phyloP scores from a whole-genome alignment of 345 rosid species.

The Abelmoschus esculentus region DNA sequence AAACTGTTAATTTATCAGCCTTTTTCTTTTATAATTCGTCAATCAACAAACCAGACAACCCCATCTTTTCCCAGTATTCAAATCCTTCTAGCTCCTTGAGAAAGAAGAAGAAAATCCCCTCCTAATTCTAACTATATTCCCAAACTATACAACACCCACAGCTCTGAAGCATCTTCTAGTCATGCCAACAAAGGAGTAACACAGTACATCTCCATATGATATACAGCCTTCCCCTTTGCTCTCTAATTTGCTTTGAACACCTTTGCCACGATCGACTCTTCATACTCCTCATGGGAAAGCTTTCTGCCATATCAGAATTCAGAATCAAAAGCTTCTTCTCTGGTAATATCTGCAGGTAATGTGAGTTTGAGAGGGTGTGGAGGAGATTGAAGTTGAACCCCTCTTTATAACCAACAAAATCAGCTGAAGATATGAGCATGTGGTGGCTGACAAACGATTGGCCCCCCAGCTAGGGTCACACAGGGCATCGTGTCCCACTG shows the following conservation, averaged over 20 bases:
- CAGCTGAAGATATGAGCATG: slow-evolving; percentile 21
- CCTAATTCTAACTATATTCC: not conserved
- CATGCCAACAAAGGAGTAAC: slow-evolving; percentile 66
- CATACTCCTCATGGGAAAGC: slow-evolving; percentile 23
- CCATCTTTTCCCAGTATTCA: not conserved
- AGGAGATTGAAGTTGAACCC: not conserved
- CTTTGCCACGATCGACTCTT: slow-evolving; percentile 49
- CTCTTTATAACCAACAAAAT: slow-evolving; percentile 6
- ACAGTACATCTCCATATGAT: slow-evolving; percentile 80
- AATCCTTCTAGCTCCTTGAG: not conserved
- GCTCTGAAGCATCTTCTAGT: slow-evolving; percentile 6
- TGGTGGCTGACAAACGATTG: slow-evolving; percentile 24
- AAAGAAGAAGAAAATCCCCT: not conserved
- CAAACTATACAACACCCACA: not conserved
- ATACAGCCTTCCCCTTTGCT: slow-evolving; percentile 61
- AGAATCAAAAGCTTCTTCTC: not conserved
- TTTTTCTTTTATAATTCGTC: slow-evolving; percentile 3
- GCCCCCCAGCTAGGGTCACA: not conserved
- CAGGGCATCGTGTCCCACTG: not conserved
- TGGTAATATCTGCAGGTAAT: not conserved
- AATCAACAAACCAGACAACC: not conserved
- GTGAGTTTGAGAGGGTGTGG: slow-evolving; percentile 1
- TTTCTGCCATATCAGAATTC: slow-evolving; percentile 9
- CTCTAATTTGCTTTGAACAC: slow-evolving; percentile 65
- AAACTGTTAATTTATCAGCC: not conserved